These are phyloP conservation scores for Epithele typhae DNA, from an alignment of 768 basidiomycete genomes.

Conservation along the genomic window DNA sequence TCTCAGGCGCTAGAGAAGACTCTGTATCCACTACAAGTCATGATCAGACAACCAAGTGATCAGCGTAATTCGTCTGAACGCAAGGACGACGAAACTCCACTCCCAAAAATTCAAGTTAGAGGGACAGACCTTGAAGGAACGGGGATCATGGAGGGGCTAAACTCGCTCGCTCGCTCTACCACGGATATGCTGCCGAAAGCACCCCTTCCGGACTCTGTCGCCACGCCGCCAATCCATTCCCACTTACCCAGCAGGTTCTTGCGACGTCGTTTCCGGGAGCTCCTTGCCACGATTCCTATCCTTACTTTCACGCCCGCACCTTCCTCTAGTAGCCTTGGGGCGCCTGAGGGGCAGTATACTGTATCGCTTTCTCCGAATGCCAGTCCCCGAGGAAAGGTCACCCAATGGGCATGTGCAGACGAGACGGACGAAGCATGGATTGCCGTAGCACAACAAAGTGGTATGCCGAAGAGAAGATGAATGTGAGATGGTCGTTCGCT, in stretches of 20 bases:
- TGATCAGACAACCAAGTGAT: constrained; percentile 23
- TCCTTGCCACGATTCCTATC: constrained; percentile 59
- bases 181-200: too few species aligned
- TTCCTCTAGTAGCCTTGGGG: neutral
- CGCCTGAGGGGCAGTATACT: constrained; percentile 17
- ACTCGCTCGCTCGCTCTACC: constrained; percentile 37
- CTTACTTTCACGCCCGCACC: constrained; percentile 33
- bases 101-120: too few species aligned
- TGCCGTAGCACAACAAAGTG: constrained; percentile 10
- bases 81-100: constrained; percentile 9
- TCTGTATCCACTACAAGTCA: constrained; percentile 54
- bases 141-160: constrained; percentile 41
- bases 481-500: constrained; percentile 6
- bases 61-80: neutral
- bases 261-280: constrained; percentile 49
- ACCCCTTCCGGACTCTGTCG: constrained; percentile 5
- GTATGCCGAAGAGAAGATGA: constrained; percentile 3
- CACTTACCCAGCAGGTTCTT: constrained; percentile 26
- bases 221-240: constrained; percentile 2
- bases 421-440: constrained; percentile 35
- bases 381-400: constrained; percentile 12
- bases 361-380: constrained; percentile 31
- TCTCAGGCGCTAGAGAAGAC: constrained; percentile 49
- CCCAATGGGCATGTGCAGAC: constrained; percentile 18
- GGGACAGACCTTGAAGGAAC: constrained; percentile 39